Base-by-base conservation (phyloP, 1,284 basidiomycete species). In the Tranzscheliella williamsii region DNA sequence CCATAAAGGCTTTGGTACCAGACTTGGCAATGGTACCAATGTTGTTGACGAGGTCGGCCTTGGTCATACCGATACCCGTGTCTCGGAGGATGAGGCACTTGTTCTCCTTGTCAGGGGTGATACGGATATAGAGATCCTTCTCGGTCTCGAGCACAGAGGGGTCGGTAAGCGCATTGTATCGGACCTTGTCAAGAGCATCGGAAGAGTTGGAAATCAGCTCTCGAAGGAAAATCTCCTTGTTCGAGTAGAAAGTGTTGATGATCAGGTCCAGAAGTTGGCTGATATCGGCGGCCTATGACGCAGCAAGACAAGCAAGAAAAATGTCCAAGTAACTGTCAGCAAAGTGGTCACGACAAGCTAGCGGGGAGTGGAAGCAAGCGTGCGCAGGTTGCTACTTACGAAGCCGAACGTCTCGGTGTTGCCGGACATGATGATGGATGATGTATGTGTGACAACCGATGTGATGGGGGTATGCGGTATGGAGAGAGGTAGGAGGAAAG, bases 21-120 rank as follows among this genome's bases (percentile, higher is more conserved):
- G 91, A 94, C 84, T 94, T 98, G 82, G 94, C 94, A 79, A 99
- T 98, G 52, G 95, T 99, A 84, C 94, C 95, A 65, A 99, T 85
- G 86, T 98, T 98, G 86, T 95, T 96, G 80, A 95, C 91, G 15
- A 77, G 70, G 64, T 77, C 73, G 45, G 73, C 73, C 69, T 77
- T 75, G 60, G 73, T 75, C 75, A 77, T 95, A 80, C 95, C 94
- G 70, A 98, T 84, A 87, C 95, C 95, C 56, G 91, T 90, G 81
- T 98, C 94, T 61, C 91, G 90, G 80, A 98, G 87, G 79, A 85
- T 83, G 55, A 99, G 86, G 55, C 87, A 81, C 80, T 94, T 95
- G 84, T 90, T 89, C 82, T 95, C 92, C 84, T 92, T 92, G 85
- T 97, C 88, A 13, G 75, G 73, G n/a, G 73, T 77, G 60, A 77